Evolutionary conservation across 345 rosid genomes (phyloP), one percentile per base, ranked within the genome.

Genomic region (Heritiera littoralis): DNA sequence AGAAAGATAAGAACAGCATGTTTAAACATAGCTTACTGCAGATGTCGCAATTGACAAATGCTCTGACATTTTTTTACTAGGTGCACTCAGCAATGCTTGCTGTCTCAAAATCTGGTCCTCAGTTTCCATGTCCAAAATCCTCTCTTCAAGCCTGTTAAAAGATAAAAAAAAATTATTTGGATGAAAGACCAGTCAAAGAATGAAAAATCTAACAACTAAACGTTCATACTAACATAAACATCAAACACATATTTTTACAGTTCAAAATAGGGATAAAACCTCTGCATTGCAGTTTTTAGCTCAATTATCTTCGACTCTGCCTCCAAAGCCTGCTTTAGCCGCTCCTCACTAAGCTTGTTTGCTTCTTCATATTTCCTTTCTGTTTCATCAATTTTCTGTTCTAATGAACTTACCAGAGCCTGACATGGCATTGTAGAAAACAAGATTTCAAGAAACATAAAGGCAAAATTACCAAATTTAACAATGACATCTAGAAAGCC

Each of bases 291-390:
- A 83, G 93, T 91, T 91, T 96, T 94, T 78, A 91, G 83, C 81
- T 94, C 97, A 79, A 94, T 95, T 73, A 92, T 84, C 86, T 89
- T 92, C n/a, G 90, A 81, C 86, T 96, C 98, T 43, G 99, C 97
- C 7, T 88, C 94, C 84, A 80, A 38, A 76, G 87, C 92, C 85
- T 94, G 97, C 86, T 89, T 89, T 84, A 91, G 82, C 74, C 97
- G 86, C 83, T 92, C 94, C 81, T 95, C 96, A 78, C 97, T 87
- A 41, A 91, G 84, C 85, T 84, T 91, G 82, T 78, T 92, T 40
- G 93, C 84, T 86, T 94, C 98, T 81, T 89, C 90, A 83, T 89
- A 89, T 82, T 91, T 92, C 79, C 83, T 92, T 90, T 93, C 97
- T 76, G 92, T 89, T 84, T 93, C 97, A 80, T 89, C 93, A 77